Percentiles rank a stretch among this genome's conserved stretches.
Evolutionary conservation across 1,284 basidiomycete species (phyloP).

Genomic region (Apiotrichum sp.): DNA sequence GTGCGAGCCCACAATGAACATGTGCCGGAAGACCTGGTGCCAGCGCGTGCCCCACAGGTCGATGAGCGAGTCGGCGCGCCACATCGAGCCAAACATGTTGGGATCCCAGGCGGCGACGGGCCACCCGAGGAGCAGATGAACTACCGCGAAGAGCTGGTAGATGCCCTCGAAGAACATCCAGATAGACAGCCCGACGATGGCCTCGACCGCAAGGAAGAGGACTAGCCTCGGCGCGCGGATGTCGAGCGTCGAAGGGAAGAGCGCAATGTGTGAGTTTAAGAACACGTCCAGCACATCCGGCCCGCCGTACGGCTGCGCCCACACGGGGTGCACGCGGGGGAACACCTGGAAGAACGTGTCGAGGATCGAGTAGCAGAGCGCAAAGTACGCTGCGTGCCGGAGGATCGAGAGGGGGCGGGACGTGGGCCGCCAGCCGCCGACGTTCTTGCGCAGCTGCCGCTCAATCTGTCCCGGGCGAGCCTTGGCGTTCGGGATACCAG

Average conservation of each 20-base stretch:
- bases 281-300: conserved; percentile 8
- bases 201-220: conserved; percentile 17
- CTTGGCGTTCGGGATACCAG: conserved; percentile 1
- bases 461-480: neutral
- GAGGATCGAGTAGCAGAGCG: conserved; percentile 24
- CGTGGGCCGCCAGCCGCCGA: conserved; percentile 1
- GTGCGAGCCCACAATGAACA: neutral
- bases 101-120: conserved; percentile 37
- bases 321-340: neutral
- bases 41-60: conserved; percentile 46
- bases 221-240: conserved; percentile 7
- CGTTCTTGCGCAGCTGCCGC: neutral
- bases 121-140: conserved; percentile 23
- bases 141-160: conserved; percentile 31
- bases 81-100: conserved; percentile 37
- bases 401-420: conserved; percentile 19
- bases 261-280: conserved; percentile 6
- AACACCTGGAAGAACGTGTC: conserved; percentile 23
- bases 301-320: neutral
- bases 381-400: conserved; percentile 21
- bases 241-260: conserved; percentile 25
- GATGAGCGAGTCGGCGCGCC: conserved; percentile 36
- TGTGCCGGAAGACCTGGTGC: conserved; percentile 37
- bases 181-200: conserved; percentile 24
- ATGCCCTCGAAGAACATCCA: conserved; percentile 30